Conservation (phyloP, 331 rosid species). For the Prunus yedoensis region DNA sequence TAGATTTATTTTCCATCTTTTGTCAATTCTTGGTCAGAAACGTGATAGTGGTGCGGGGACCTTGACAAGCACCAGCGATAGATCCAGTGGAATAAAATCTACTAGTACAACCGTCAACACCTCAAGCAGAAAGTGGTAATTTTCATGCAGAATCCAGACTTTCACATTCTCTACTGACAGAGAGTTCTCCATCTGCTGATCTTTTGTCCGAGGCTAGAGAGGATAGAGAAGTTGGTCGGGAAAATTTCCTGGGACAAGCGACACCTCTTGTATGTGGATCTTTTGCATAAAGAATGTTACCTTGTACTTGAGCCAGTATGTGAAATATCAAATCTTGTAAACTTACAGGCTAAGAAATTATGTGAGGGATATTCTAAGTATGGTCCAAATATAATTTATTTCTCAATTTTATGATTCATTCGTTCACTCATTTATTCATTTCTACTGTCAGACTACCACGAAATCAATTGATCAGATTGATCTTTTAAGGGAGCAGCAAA, state of each 20-base stretch:
- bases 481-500: slow-evolving; percentile 89
- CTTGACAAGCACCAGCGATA: slow-evolving; percentile 71
- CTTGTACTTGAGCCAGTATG: slow-evolving; percentile 2
- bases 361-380: not conserved
- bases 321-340: not conserved
- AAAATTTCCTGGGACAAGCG: slow-evolving; percentile 68
- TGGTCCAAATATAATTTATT: not conserved
- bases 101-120: slow-evolving; percentile 83
- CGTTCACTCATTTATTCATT: slow-evolving; percentile 14
- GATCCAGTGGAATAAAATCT: slow-evolving; percentile 89
- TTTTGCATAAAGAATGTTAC: slow-evolving; percentile 14
- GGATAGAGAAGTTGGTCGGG: slow-evolving; percentile 56
- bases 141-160: slow-evolving; percentile 61
- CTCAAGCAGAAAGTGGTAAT: slow-evolving; percentile 74
- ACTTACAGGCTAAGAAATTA: not conserved
- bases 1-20: slow-evolving; percentile 26
- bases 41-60: slow-evolving; percentile 67
- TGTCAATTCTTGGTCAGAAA: slow-evolving; percentile 61
- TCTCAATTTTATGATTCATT: slow-evolving; percentile 1
- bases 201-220: slow-evolving; percentile 65
- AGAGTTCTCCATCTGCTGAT: slow-evolving; percentile 76
- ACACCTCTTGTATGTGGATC: slow-evolving; percentile 72
- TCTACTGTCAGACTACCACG: slow-evolving; percentile 59
- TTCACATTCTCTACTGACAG: slow-evolving; percentile 68
- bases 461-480: slow-evolving; percentile 80